Percentiles rank a stretch among this genome's conserved stretches.
Evolutionary conservation across 1,139 yeast genomes (phyloP).

Genomic region (Blastobotrys serpentis): DNA sequence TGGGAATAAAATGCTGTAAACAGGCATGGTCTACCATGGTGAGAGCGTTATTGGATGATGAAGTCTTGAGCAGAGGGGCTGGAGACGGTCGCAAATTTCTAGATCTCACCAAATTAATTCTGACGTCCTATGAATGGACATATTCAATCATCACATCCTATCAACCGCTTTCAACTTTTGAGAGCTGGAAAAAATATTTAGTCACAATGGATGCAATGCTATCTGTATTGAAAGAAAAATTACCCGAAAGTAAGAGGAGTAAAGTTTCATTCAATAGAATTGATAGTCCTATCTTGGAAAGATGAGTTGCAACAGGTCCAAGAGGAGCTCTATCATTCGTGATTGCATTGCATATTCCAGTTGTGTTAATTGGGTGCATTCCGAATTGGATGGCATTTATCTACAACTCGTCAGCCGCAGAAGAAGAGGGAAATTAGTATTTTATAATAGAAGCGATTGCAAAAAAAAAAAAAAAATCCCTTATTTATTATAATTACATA

Average conservation of each 20-base stretch:
- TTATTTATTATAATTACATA: too few species aligned
- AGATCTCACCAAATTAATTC: constrained; percentile 5
- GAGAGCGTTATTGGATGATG: constrained; percentile 15
- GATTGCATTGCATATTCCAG: too few species aligned
- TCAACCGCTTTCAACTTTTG: neutral
- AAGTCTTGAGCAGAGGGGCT: constrained; percentile 4
- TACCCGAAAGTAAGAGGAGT: neutral
- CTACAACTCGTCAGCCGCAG: too few species aligned
- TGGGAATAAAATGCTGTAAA: constrained; percentile 11
- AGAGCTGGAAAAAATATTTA: constrained; percentile 4
- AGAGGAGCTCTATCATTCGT: neutral
- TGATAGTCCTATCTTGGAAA: neutral
- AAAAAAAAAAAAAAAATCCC: too few species aligned
- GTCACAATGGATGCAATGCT: constrained; percentile 9
- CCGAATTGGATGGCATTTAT: too few species aligned
- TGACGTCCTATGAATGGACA: constrained; percentile 4
- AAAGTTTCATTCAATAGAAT: neutral
- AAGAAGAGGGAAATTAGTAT: too few species aligned
- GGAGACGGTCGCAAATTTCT: constrained; percentile 14
- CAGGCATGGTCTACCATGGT: constrained; percentile 24
- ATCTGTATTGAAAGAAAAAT: neutral
- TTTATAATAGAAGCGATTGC: too few species aligned
- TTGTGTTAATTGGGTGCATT: too few species aligned
- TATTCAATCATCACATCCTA: constrained; percentile 3
- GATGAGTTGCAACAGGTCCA: neutral